Evolutionary conservation across 192 early-diverging fungal genomes (phyloP).

Genomic region (Coemansia sp.): DNA sequence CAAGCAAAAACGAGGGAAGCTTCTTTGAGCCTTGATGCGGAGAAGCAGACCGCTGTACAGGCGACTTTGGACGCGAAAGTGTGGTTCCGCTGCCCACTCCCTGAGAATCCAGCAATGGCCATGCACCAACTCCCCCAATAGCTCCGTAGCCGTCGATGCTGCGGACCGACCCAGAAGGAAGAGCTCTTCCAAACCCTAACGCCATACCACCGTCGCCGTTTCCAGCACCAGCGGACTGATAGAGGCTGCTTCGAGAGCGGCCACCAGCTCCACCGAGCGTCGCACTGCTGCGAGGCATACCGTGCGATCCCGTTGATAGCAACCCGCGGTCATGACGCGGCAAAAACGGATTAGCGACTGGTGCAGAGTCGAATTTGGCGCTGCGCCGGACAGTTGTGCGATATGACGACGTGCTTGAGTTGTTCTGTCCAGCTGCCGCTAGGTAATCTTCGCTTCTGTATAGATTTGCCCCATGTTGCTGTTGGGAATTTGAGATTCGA

Average conservation of each 20-base stretch:
- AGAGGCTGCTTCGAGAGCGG: neutral
- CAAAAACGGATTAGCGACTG: constrained; percentile 39
- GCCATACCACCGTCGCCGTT: neutral
- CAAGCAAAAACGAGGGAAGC: constrained; percentile 48
- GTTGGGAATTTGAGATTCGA: constrained; percentile 26
- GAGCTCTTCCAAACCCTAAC: neutral
- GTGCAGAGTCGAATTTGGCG: constrained; percentile 19
- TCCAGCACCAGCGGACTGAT: neutral
- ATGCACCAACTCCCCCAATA: constrained; percentile 33
- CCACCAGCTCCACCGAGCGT: constrained; percentile 14
- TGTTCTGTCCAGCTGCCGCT: constrained; percentile 22
- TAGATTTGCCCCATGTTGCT: constrained; percentile 1
- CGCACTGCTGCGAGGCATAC: constrained; percentile 21
- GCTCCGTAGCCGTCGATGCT: constrained; percentile 1
- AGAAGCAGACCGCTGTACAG: constrained; percentile 41
- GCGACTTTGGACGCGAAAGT: constrained; percentile 41
- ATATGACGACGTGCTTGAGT: neutral
- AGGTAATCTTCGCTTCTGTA: constrained; percentile 16
- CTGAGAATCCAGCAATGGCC: constrained; percentile 15
- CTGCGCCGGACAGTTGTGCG: constrained; percentile 25
- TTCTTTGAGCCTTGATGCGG: constrained; percentile 36
- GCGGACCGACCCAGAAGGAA: neutral
- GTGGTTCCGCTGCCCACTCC: neutral
- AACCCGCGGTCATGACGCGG: constrained; percentile 36
- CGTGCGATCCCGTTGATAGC: constrained; percentile 19